Percentiles rank a stretch among this genome's conserved stretches.
phyloP scores from a whole-genome alignment of 257 asterid genomes.

The Nicotiana paniculata region DNA sequence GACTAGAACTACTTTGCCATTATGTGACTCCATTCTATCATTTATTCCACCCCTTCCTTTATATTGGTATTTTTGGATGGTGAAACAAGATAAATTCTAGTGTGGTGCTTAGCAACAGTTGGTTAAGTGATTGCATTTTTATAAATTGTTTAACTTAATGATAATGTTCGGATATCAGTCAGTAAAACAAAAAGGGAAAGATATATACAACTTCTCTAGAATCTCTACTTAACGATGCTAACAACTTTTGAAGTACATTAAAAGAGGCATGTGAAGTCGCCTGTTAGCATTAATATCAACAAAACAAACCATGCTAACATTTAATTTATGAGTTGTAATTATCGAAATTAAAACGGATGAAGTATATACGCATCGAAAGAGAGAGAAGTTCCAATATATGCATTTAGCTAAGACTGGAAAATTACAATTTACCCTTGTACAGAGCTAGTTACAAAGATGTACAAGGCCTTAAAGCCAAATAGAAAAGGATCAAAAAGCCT shows the following conservation, averaged over 20 bases:
- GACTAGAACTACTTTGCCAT: too few relatives aligned
- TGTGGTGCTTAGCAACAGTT: background rate
- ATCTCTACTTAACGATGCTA: background rate
- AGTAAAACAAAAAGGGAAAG: background rate
- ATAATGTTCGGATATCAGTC: background rate
- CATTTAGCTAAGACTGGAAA: background rate
- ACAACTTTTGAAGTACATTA: background rate
- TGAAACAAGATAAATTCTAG: background rate
- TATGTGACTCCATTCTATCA: too few relatives aligned
- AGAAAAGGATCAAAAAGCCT: conserved; percentile 4
- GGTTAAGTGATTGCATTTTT: background rate
- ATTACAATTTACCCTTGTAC: conserved; percentile 23
- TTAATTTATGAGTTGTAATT: too few relatives aligned
- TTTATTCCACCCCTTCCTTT: background rate
- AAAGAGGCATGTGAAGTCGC: background rate
- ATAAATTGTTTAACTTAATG: background rate
- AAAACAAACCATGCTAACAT: too few relatives aligned
- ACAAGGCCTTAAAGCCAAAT: conserved; percentile 25
- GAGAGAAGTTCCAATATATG: conserved; percentile 4
- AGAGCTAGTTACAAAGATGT: conserved; percentile 37
- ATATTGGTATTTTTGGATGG: background rate
- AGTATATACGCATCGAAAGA: background rate
- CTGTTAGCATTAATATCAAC: too few relatives aligned
- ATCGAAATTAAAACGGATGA: too few relatives aligned
- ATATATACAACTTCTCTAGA: background rate